Evolutionary conservation across 164 flowering plant species (phyloP).

Genomic region (Stephania japonica): DNA sequence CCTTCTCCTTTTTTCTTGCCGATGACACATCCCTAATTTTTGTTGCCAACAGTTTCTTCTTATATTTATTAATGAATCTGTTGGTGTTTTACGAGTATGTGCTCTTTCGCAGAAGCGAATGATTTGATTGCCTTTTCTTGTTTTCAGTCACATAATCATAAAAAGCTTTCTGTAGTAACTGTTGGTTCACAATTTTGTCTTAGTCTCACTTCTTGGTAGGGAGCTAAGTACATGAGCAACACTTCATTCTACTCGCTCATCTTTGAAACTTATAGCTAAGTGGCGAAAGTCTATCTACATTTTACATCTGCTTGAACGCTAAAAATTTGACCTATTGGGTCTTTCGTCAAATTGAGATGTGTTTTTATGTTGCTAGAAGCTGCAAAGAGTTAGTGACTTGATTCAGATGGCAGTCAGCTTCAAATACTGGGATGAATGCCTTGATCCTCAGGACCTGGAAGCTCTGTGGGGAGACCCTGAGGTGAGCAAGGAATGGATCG

Average conservation of each 20-base stretch:
- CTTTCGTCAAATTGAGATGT: neutral
- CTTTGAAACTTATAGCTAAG: neutral
- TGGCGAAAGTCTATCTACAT: neutral
- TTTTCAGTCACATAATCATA: neutral
- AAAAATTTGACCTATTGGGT: neutral
- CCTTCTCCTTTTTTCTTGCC: neutral
- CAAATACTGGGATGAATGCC: conserved; percentile 85
- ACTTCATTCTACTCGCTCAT: neutral
- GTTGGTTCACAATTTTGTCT: neutral
- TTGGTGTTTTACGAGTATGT: neutral
- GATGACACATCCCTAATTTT: neutral
- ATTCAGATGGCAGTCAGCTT: conserved; percentile 49
- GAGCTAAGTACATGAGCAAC: neutral
- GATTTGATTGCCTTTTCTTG: neutral
- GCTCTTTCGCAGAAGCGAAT: neutral
- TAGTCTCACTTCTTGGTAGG: neutral
- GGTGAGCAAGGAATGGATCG: conserved; percentile 68
- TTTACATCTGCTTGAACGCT: neutral
- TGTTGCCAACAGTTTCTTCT: neutral
- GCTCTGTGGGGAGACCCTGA: conserved; percentile 59
- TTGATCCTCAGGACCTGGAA: conserved; percentile 58
- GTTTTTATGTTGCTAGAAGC: conserved; percentile 11
- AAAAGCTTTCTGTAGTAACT: neutral
- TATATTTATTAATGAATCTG: neutral
- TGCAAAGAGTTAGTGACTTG: conserved; percentile 1